A percentile compares a stretch with the other conserved stretches of the same genome.
Evolutionary conservation across 352 stramenopile genomes (phyloP).

Genomic region (Globisporangium mamillatum): DNA sequence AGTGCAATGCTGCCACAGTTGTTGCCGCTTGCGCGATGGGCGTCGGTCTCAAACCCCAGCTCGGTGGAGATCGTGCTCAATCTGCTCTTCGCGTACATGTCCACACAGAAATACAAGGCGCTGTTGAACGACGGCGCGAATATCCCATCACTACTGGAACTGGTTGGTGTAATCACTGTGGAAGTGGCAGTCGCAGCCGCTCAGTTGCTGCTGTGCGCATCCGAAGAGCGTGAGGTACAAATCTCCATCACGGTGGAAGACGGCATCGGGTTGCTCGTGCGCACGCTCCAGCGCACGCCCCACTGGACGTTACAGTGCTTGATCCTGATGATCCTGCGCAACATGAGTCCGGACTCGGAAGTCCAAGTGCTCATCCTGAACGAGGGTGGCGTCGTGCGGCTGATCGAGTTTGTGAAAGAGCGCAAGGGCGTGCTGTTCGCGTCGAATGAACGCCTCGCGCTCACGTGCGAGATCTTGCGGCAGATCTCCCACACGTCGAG

Average conservation of each 20-base stretch:
- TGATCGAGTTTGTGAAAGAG: constrained; percentile 49
- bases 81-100: constrained; percentile 48
- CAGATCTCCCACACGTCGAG: constrained; percentile 35
- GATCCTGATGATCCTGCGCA: constrained; percentile 40
- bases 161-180: constrained; percentile 29
- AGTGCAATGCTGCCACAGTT: constrained; percentile 44
- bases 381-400: constrained; percentile 33
- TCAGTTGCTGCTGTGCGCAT: constrained; percentile 37
- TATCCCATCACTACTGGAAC: constrained; percentile 45
- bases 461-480: constrained; percentile 43
- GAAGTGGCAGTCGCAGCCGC: constrained; percentile 44
- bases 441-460: constrained; percentile 34
- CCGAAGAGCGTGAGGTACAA: constrained; percentile 50
- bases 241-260: constrained; percentile 72
- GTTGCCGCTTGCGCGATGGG: constrained; percentile 52
- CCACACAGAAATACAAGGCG: constrained; percentile 19
- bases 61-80: constrained; percentile 51
- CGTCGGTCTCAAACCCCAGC: constrained; percentile 26
- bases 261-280: constrained; percentile 55
- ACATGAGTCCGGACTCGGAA: constrained; percentile 59
- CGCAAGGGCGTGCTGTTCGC: constrained; percentile 23
- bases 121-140: constrained; percentile 59
- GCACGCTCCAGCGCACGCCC: constrained; percentile 33
- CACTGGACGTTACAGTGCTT: constrained; percentile 42
- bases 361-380: constrained; percentile 62